Percentiles rank a stretch among this genome's conserved stretches.
Conservation (phyloP, 1,284 basidiomycete genomes). For the Acaromyces ingoldii region DNA sequence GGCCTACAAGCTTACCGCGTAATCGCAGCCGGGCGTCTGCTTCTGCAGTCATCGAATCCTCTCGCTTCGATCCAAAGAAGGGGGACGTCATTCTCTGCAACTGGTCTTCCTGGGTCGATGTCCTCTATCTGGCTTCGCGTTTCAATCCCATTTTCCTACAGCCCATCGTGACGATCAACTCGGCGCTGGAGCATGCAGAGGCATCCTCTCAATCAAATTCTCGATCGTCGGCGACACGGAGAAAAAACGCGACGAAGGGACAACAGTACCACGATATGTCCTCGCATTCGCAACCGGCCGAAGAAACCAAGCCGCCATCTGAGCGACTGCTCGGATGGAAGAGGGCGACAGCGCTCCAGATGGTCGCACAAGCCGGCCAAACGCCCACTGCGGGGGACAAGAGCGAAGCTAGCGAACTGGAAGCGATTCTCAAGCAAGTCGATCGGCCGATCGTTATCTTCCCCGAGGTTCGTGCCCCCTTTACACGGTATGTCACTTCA, state of each 20-base stretch:
- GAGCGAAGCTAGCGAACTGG: not conserved
- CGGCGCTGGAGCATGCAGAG: not conserved
- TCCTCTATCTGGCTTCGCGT: not conserved
- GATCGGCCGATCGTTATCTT: slow-evolving; percentile 1
- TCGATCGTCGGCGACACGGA: not conserved
- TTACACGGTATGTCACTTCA: too few relatives aligned
- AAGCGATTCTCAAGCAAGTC: not conserved
- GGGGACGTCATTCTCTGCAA: slow-evolving; percentile 8
- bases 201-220: not conserved
- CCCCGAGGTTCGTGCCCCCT: too few relatives aligned
- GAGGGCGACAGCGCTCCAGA: not conserved
- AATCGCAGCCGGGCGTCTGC: too few relatives aligned
- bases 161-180: not conserved
- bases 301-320: not conserved
- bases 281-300: not conserved
- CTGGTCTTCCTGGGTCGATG: slow-evolving; percentile 6
- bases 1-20: too few relatives aligned
- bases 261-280: too few relatives aligned
- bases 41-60: too few relatives aligned
- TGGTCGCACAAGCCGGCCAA: not conserved
- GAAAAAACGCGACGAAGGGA: too few relatives aligned
- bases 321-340: slow-evolving; percentile 1
- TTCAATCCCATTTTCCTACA: slow-evolving; percentile 6
- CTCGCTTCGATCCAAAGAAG: slow-evolving; percentile 4
- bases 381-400: not conserved